These are phyloP conservation scores for Saitozyma podzolica DNA, from an alignment of 768 basidiomycete genomes.

Conservation along the genomic window DNA sequence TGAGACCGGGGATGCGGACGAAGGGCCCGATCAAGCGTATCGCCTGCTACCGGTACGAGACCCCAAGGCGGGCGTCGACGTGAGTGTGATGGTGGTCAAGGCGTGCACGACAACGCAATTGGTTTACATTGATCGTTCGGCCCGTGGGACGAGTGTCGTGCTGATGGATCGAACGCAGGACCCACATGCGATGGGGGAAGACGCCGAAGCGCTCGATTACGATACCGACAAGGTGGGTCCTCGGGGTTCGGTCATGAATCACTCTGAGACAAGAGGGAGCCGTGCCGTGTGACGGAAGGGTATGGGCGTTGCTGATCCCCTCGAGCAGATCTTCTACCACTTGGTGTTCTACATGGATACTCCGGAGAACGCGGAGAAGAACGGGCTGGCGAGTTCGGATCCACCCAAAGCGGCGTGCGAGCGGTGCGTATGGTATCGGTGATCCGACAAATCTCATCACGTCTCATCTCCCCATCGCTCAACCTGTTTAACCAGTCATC, in stretches of 20 bases:
- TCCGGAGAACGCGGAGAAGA: constrained; percentile 66
- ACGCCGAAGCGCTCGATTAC: constrained; percentile 68
- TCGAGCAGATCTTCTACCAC: constrained; percentile 69
- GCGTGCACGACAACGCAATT: background rate
- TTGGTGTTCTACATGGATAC: constrained; percentile 90
- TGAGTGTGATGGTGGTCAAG: background rate
- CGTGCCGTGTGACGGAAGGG: no score
- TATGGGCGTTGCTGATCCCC: background rate
- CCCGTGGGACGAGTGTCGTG: no score
- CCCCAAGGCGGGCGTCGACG: no score
- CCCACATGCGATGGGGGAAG: constrained; percentile 67
- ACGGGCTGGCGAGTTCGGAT: constrained; percentile 63
- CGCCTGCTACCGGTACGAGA: constrained; percentile 3
- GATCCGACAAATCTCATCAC: background rate
- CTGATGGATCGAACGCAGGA: background rate
- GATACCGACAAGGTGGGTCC: constrained; percentile 61
- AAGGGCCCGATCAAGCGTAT: background rate
- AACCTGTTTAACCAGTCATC: background rate
- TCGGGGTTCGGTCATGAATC: background rate
- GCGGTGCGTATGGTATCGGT: constrained; percentile 56
- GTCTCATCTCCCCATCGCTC: background rate
- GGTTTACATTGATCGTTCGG: no score
- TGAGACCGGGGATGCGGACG: background rate
- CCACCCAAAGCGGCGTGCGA: constrained; percentile 57
- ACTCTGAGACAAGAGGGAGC: background rate